Conservation (phyloP, 768 basidiomycete genomes). For the Tulasnella sp. region DNA sequence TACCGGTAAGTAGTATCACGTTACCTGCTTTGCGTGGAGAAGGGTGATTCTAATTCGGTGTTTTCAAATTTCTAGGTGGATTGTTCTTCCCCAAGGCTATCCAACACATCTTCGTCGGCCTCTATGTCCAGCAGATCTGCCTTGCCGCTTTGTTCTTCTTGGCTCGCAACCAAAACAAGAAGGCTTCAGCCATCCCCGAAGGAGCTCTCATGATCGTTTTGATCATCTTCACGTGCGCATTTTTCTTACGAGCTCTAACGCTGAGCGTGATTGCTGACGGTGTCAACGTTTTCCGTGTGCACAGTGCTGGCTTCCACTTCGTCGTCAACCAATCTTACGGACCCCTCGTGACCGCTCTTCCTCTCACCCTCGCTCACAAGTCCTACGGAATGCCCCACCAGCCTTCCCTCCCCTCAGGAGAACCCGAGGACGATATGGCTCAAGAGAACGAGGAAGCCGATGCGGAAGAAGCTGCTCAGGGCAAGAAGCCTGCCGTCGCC, state of each 20-base stretch:
- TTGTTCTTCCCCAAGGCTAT: constrained; percentile 95
- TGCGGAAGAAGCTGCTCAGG: background rate
- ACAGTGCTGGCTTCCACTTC: constrained; percentile 69
- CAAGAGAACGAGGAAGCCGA: constrained; percentile 33
- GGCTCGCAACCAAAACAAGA: constrained; percentile 56
- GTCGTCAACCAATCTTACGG: constrained; percentile 78
- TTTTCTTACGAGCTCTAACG: too few relatives aligned
- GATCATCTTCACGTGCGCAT: constrained; percentile 82
- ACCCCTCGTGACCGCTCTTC: constrained; percentile 74
- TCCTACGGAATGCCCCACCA: constrained; percentile 50
- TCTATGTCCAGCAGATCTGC: constrained; percentile 90
- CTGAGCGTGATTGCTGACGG: too few relatives aligned
- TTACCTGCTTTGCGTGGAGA: background rate
- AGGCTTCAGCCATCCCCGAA: constrained; percentile 66
- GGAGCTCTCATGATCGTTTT: constrained; percentile 85
- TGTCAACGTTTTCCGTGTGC: background rate
- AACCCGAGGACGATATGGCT: constrained; percentile 2
- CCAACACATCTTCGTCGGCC: constrained; percentile 88
- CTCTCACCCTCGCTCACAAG: constrained; percentile 76
- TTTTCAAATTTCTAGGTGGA: constrained; percentile 57
- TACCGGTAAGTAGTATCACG: constrained; percentile 47
- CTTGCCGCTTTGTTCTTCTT: constrained; percentile 91
- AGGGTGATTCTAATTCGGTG: background rate
- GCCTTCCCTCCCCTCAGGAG: constrained; percentile 22
- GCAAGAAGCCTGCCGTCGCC: background rate